Evolutionary conservation across 345 rosid genomes (phyloP), one percentile per base, ranked within the genome.

Genomic region (Chamaenerion angustifolium): DNA sequence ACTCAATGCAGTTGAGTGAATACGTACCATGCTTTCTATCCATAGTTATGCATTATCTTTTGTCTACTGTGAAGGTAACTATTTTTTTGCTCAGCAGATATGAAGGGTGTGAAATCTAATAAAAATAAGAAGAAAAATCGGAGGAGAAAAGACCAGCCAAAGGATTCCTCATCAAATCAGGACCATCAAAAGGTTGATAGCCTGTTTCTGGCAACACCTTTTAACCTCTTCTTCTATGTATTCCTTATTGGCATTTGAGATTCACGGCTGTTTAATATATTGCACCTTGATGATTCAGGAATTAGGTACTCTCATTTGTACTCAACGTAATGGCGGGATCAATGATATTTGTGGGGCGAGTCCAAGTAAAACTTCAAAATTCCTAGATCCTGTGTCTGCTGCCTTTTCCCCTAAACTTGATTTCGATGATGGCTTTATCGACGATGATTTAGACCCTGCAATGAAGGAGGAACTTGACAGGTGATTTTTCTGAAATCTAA

Each of bases 391-490:
- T 21, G 69, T 55, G 48, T 78, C 52, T 71, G 72, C 51, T 48
- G 56, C 57, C n/a, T 66, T 67, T 61, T 67, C 67, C 17, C 61
- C 70, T 12, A 78, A 68, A 64, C 50, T 68, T 41, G 81, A 59
- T 23, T 65, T 71, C 73, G 87, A 78, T 52, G 89, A 88, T 52
- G 79, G 56, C 54, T 77, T 78, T 46, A 40, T 71, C 21, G 88
- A 83, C 75, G 94, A 88, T 68, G 90, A 76, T 64, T 67, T 88
- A 48, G 94, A 88, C 72, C 96, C 94, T 42, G 94, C 85, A 72
- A 58, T 72, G 71, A 77, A 54, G 69, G 96, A 79, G 69, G 66
- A 68, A 74, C 67, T 88, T 61, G 96, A 88, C 69, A 78, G 88
- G 96, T 83, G 57, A 66, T 31, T 31, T 31, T 31, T 31, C 37